Percentiles rank a stretch among this genome's conserved stretches.
phyloP scores from a whole-genome alignment of 176 grass and related monocot genomes.

The Themeda triandra region DNA sequence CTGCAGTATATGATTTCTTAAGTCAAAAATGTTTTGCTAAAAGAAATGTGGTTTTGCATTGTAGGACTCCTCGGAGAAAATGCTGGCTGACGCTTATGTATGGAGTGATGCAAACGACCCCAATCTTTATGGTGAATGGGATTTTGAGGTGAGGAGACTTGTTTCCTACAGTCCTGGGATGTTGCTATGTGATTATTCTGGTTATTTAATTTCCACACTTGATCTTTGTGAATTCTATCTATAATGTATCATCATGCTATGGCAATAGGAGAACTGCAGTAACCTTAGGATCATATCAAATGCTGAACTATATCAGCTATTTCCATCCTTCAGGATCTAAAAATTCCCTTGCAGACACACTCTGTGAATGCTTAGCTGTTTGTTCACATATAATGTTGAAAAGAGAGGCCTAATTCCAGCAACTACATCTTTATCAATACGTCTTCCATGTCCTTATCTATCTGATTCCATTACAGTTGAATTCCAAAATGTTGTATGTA shows the following conservation, averaged over 20 bases:
- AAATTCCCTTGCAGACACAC: background rate
- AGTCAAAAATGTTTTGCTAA: conserved; percentile 3
- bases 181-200: background rate
- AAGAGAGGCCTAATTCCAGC: too few species aligned
- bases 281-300: background rate
- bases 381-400: too few species aligned
- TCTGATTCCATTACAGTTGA: background rate
- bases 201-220: background rate
- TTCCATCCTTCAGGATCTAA: too few species aligned
- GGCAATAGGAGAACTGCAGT: background rate
- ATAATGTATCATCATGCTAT: background rate
- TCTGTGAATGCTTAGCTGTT: too few species aligned
- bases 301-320: background rate
- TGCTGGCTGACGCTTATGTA: conserved; percentile 72
- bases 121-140: conserved; percentile 84
- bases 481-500: background rate
- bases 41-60: conserved; percentile 14
- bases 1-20: background rate
- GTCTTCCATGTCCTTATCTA: too few species aligned
- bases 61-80: conserved; percentile 61
- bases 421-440: too few species aligned
- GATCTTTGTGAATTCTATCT: background rate
- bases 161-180: background rate
- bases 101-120: conserved; percentile 73
- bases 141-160: conserved; percentile 79